Evolutionary conservation across 345 rosid species (phyloP), one percentile per base, ranked within the genome.

Genomic region (Melaleuca alternifolia): DNA sequence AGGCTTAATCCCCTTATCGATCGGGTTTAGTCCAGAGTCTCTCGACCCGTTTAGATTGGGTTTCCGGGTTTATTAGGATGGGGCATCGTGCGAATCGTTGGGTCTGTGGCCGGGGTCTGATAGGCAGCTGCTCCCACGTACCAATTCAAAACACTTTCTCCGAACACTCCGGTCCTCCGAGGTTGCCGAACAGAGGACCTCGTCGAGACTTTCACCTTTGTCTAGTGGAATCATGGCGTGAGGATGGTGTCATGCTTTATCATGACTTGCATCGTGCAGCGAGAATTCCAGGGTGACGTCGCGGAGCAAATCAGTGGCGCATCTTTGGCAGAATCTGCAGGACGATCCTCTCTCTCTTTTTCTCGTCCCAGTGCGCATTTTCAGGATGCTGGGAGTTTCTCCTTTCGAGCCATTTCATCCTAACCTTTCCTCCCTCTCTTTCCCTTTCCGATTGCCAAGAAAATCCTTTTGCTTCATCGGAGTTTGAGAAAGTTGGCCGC

Each of bases 21-120:
- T 33, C 10, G 12, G 5, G 41, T 33, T 33, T 33, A 30, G 77
- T 65, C 6, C 20, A 2, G 12, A 65, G 77, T 16, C 44, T 30
- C 77, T 11, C 3, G 11, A 16, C 23, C 11, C 8, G 41, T 18
- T 65, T 1, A 4, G 0, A 65, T 33, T 33, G 12, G 12, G 23
- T 65, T 65, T 65, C 16, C 3, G 0, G 12, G 1, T 33, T 33
- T 3, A 30, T 65, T 16, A 0, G 1, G 0, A 5, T 0, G 20
- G 0, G 46, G 12, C 46, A 11, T 30, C 76, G 4, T 4, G 44
- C 33, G 76, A 30, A 30, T 13, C 0, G 2, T 3, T 0, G 3
- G 0, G 23, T 33, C 7, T 1, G 0, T 8, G 18, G 3, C 41
- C 1, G 2, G 46, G 77, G 12, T 18, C 77, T 16, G 8, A 33